Evolutionary conservation across 257 asterid genomes (phyloP).

Genomic region (Ballota nigra): DNA sequence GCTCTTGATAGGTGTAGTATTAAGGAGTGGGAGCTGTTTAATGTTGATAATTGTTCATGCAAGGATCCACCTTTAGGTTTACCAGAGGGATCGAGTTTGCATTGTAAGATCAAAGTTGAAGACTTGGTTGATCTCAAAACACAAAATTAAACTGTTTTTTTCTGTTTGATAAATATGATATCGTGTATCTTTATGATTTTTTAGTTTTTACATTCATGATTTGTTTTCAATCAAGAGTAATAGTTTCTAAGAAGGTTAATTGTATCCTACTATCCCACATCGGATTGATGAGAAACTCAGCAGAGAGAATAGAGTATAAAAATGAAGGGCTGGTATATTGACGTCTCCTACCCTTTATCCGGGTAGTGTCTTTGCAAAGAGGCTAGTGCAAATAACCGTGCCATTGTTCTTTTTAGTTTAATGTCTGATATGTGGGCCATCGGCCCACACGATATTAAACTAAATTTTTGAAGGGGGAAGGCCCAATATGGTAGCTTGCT

Average conservation of each 20-base stretch:
- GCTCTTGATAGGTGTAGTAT: constrained; percentile 74
- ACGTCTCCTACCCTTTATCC: too few relatives aligned
- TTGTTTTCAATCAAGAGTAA: too few relatives aligned
- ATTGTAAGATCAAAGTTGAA: constrained; percentile 38
- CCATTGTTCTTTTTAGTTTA: constrained; percentile 72
- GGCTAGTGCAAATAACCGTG: too few relatives aligned
- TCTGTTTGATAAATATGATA: neutral
- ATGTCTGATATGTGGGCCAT: neutral
- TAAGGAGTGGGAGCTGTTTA: constrained; percentile 83
- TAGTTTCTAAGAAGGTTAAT: too few relatives aligned
- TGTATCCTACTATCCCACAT: too few relatives aligned
- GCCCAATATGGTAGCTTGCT: neutral
- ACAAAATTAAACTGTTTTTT: too few relatives aligned
- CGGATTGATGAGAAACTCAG: too few relatives aligned
- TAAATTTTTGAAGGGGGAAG: neutral
- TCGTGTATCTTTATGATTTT: too few relatives aligned
- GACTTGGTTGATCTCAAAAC: constrained; percentile 9
- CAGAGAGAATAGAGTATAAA: too few relatives aligned
- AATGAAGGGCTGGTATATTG: too few relatives aligned
- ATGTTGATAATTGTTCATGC: constrained; percentile 76
- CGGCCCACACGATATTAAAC: neutral
- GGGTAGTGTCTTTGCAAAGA: too few relatives aligned
- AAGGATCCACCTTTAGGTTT: constrained; percentile 66
- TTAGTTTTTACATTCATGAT: too few relatives aligned
- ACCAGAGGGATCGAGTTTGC: constrained; percentile 74